Base-by-base conservation (phyloP, 148 eudicot genomes). In the Vaccinium macrocarpon region DNA sequence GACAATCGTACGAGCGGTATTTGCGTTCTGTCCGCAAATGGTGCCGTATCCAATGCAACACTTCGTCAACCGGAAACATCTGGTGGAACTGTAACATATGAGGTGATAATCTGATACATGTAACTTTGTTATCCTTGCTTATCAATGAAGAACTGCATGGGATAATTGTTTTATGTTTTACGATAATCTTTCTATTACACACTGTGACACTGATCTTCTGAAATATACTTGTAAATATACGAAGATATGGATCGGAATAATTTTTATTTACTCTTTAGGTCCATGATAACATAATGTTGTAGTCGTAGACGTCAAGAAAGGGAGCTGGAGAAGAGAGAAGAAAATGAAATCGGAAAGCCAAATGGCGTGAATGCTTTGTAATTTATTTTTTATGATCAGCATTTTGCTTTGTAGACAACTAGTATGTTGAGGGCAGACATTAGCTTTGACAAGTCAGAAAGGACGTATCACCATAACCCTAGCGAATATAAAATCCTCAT, bases 11-110 rank as follows among this genome's bases (percentile, higher is more conserved):
- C 81, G 10, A 46, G 62, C 29, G 80, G 64, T 19, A 19, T 86
- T 25, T 83, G 83, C 38, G 68, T 86, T 73, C 73, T 83, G 85
- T 83, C 85, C n/a, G 85, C 88, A 56, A 83, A 73, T 29, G 85
- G 88, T n/a, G 19, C 83, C 76, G 32, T 86, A 83, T 86, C 88
- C 18, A 83, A 80, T 35, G 88, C 83, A 29, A 80, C 88, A n/a
- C 86, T 86, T 64, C 48, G 73, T 51, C 88, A 80, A 74, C 61
- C 78, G 61, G 51, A 83, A 19, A 52, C 83, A 71, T 86, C 86
- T 61, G 88, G 88, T 50, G 86, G 88, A 73, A 51, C 81, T n/a
- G 84, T 86, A n/a, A 86, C 88, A 7, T 83, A 83, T 50, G 86
- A 86, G 86, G 88, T 83, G 82, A 56, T 71, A 75, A 38, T 76